phyloP scores from a whole-genome alignment of 2,329 filamentous ascomycete species.

The Exophiala viscosa region DNA sequence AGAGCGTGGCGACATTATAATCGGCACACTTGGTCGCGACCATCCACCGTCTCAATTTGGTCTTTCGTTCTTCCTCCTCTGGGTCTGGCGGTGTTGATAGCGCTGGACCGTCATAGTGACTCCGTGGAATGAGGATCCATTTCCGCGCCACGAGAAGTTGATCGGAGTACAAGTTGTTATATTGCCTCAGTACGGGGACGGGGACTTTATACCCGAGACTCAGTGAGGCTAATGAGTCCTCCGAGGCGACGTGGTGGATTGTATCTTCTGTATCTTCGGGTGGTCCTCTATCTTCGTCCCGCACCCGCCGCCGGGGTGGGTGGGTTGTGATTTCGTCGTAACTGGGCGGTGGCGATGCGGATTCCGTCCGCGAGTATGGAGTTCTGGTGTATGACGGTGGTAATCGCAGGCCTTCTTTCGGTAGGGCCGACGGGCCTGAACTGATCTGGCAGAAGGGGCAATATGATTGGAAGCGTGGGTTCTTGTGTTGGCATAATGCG shows the following conservation, averaged over 20 bases:
- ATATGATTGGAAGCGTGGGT: constrained; percentile 63
- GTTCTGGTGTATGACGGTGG: constrained; percentile 31
- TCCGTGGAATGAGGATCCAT: constrained; percentile 67
- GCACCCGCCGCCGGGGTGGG: neutral
- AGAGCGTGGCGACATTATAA: constrained; percentile 68
- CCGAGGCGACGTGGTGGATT: constrained; percentile 69
- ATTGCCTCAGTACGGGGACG: constrained; percentile 56
- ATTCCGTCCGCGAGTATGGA: neutral
- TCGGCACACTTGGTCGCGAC: constrained; percentile 62
- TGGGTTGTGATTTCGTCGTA: constrained; percentile 15
- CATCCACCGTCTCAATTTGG: constrained; percentile 72
- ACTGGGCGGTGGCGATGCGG: constrained; percentile 14
- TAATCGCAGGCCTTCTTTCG: constrained; percentile 56
- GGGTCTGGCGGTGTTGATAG: constrained; percentile 27
- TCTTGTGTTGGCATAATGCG: constrained; percentile 63
- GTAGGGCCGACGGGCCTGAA: constrained; percentile 55
- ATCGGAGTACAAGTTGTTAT: constrained; percentile 69
- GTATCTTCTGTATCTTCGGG: constrained; percentile 48
- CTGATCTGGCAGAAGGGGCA: constrained; percentile 77
- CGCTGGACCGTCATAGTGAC: constrained; percentile 59
- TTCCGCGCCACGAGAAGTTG: constrained; percentile 66
- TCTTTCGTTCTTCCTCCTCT: constrained; percentile 71
- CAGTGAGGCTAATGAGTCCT: constrained; percentile 65
- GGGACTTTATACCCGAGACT: constrained; percentile 70
- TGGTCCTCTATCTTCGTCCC: constrained; percentile 2